A percentile compares a stretch with the other conserved stretches of the same genome.
Conservation (phyloP, 1,284 basidiomycete genomes). For the Moesziomyces sp. region DNA sequence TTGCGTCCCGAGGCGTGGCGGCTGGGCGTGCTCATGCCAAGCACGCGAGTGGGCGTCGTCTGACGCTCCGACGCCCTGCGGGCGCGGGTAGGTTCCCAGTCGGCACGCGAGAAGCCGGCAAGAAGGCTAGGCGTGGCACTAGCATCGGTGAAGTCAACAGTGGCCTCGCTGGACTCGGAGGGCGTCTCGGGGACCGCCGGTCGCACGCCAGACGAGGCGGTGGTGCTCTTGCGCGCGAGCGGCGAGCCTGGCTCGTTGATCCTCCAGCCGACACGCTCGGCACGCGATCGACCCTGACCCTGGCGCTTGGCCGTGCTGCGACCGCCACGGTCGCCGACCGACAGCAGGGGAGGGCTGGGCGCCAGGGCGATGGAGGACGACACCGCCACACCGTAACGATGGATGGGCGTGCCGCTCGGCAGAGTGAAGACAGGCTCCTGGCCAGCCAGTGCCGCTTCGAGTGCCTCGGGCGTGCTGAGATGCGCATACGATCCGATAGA, state of each 20-base stretch:
- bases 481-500: conserved; percentile 42
- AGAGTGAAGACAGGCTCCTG: conserved; percentile 49
- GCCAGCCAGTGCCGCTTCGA: conserved; percentile 31
- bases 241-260: conserved; percentile 58
- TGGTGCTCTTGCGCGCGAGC: conserved; percentile 57
- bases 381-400: conserved; percentile 42
- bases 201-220: conserved; percentile 40
- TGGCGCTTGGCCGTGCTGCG: conserved; percentile 50
- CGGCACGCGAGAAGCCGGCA: conserved; percentile 44
- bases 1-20: conserved; percentile 46
- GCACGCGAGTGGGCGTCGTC: conserved; percentile 36
- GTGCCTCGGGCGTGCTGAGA: conserved; percentile 47
- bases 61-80: conserved; percentile 21
- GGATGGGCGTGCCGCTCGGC: conserved; percentile 45
- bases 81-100: conserved; percentile 40
- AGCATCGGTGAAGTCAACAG: conserved; percentile 39
- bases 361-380: conserved; percentile 55
- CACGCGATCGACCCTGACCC: conserved; percentile 49
- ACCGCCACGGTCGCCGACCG: conserved; percentile 33
- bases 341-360: conserved; percentile 48
- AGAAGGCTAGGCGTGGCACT: conserved; percentile 45
- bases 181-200: conserved; percentile 39
- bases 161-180: conserved; percentile 33
- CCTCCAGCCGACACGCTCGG: conserved; percentile 53
- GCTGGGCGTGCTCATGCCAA: conserved; percentile 42